Evolutionary conservation across 192 early-diverging fungal species (phyloP).

Genomic region (Lobosporangium transversale): DNA sequence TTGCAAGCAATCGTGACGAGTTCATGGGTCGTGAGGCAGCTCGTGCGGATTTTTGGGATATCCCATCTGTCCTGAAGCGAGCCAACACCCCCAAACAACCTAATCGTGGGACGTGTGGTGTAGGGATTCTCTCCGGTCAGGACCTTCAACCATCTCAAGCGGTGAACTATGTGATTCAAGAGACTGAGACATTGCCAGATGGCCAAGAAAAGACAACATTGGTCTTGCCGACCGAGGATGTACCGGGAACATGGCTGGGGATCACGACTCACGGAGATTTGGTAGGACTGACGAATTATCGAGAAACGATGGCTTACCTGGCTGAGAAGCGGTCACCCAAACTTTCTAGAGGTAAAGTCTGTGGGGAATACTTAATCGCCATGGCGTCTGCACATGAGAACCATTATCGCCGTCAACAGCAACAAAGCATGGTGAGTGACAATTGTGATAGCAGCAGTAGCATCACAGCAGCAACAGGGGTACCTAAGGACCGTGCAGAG

Average conservation of each 20-base stretch:
- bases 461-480: too few species aligned
- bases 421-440: too few species aligned
- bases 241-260: constrained; percentile 61
- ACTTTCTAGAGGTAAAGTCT: constrained; percentile 42
- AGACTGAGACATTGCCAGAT: not conserved
- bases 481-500: constrained; percentile 2
- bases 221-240: constrained; percentile 15
- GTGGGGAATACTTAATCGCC: constrained; percentile 55
- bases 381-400: constrained; percentile 38
- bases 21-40: constrained; percentile 51
- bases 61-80: constrained; percentile 14
- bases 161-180: constrained; percentile 22
- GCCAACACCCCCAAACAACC: constrained; percentile 1
- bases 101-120: not conserved
- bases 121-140: constrained; percentile 52
- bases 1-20: constrained; percentile 64
- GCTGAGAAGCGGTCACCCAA: constrained; percentile 6
- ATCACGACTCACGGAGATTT: constrained; percentile 57
- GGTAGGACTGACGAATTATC: constrained; percentile 59
- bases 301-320: constrained; percentile 36
- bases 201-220: constrained; percentile 3
- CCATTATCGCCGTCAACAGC: not conserved
- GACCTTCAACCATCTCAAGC: constrained; percentile 48
- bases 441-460: too few species aligned
- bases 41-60: constrained; percentile 57